phyloP scores from a whole-genome alignment of 2,329 filamentous ascomycete genomes.

The Exophiala aquamarina region DNA sequence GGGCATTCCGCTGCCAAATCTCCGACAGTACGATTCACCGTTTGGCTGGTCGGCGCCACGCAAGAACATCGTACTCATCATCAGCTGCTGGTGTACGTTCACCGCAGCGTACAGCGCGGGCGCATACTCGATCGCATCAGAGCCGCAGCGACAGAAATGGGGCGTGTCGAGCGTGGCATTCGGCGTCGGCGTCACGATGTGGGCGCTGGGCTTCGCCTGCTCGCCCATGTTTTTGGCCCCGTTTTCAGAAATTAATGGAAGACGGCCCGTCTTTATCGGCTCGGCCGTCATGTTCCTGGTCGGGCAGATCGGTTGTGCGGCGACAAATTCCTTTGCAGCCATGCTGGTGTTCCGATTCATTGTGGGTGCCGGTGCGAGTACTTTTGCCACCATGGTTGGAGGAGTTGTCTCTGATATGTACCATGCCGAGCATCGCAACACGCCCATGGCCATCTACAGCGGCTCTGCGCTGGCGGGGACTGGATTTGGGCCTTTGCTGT shows the following conservation, averaged over 20 bases:
- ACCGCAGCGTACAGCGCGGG: slow-evolving; percentile 80
- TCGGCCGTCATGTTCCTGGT: slow-evolving; percentile 70
- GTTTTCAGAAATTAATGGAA: slow-evolving; percentile 83
- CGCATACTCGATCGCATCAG: slow-evolving; percentile 70
- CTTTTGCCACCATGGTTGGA: slow-evolving; percentile 87
- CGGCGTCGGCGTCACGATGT: slow-evolving; percentile 73
- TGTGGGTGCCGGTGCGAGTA: slow-evolving; percentile 67
- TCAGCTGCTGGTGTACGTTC: slow-evolving; percentile 74
- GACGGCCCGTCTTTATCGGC: slow-evolving; percentile 75
- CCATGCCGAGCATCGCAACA: slow-evolving; percentile 74
- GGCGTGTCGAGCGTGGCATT: slow-evolving; percentile 64
- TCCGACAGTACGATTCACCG: slow-evolving; percentile 67
- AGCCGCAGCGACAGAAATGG: slow-evolving; percentile 66
- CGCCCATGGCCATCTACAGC: slow-evolving; percentile 87
- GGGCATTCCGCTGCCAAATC: slow-evolving; percentile 55
- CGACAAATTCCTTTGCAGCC: slow-evolving; percentile 67
- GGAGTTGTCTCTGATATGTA: slow-evolving; percentile 88
- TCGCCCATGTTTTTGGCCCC: slow-evolving; percentile 88
- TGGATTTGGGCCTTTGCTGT: slow-evolving; percentile 72
- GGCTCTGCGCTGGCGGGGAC: slow-evolving; percentile 76
- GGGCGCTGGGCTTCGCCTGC: slow-evolving; percentile 76
- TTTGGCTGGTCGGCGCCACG: slow-evolving; percentile 69
- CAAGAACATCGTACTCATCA: slow-evolving; percentile 69
- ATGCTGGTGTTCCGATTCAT: slow-evolving; percentile 73
- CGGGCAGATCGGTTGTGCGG: slow-evolving; percentile 67